A percentile compares a stretch with the other conserved stretches of the same genome.
Conservation (phyloP, 139 green algal species). For the Chlamydomonas eustigma region DNA sequence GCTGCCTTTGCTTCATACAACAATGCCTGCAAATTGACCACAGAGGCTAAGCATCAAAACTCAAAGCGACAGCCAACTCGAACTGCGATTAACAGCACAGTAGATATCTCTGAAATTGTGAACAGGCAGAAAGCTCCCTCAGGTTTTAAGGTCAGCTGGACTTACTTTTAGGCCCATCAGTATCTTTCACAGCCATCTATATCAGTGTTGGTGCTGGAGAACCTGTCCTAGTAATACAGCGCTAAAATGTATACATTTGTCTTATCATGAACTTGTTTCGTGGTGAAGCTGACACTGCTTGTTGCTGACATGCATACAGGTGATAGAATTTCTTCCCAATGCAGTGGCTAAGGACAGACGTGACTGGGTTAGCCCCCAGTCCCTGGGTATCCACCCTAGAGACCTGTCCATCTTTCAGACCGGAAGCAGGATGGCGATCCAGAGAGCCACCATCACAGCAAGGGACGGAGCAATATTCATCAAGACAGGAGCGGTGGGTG, state of each 20-base stretch:
- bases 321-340: conserved; percentile 31
- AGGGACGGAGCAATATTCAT: conserved; percentile 25
- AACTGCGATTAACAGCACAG: not conserved
- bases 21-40: too few species aligned
- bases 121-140: conserved; percentile 2
- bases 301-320: conserved; percentile 14
- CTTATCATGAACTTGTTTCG: not conserved
- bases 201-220: not conserved
- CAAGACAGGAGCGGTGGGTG: conserved; percentile 17
- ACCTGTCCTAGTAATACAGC: not conserved
- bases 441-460: conserved; percentile 23
- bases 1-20: too few species aligned
- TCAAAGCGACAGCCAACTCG: too few species aligned
- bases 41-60: too few species aligned
- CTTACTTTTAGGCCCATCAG: conserved; percentile 24
- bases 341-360: conserved; percentile 24
- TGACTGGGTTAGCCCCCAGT: conserved; percentile 8
- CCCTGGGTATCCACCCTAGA: conserved; percentile 38
- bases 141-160: not conserved
- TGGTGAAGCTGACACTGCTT: too few species aligned
- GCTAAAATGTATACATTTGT: not conserved
- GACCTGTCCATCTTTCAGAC: conserved; percentile 27
- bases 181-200: not conserved
- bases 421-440: conserved; percentile 10
- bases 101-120: not conserved